These are phyloP conservation scores for Fusarium albosuccineum DNA, from an alignment of 2,329 filamentous ascomycete genomes.

Conservation along the genomic window DNA sequence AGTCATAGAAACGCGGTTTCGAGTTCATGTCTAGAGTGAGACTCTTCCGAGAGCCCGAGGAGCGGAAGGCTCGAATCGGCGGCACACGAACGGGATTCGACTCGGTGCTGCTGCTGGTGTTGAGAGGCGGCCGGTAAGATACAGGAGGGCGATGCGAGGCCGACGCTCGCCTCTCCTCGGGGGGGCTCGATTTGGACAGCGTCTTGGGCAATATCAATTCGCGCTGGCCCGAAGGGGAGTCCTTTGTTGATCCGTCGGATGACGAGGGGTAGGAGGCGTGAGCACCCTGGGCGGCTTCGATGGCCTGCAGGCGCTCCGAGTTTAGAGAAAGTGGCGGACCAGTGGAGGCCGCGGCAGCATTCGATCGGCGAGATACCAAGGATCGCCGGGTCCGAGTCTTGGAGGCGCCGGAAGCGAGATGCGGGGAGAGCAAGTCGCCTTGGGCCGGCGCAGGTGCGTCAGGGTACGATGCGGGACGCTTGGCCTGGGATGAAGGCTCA, in stretches of 20 bases:
- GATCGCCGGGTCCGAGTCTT: constrained; percentile 55
- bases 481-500: constrained; percentile 41
- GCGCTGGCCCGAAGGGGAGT: constrained; percentile 56
- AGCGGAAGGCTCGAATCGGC: constrained; percentile 69
- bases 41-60: constrained; percentile 69
- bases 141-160: constrained; percentile 60
- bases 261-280: constrained; percentile 36
- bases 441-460: constrained; percentile 41
- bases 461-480: constrained; percentile 44
- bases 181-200: constrained; percentile 52
- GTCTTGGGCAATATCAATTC: constrained; percentile 63
- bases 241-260: constrained; percentile 39
- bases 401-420: constrained; percentile 45
- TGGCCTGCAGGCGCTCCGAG: constrained; percentile 50
- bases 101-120: constrained; percentile 48
- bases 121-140: constrained; percentile 62
- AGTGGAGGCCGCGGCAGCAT: constrained; percentile 50
- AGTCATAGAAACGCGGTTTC: constrained; percentile 58
- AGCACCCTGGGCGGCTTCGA: constrained; percentile 44
- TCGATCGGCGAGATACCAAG: constrained; percentile 54
- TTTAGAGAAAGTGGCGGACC: constrained; percentile 50
- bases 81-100: constrained; percentile 59
- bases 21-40: constrained; percentile 66
- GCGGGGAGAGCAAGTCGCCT: constrained; percentile 42
- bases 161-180: constrained; percentile 63